Evolutionary conservation across 148 eudicot species (phyloP), one percentile per base, ranked within the genome.

Genomic region (Chenopodium berlandieri): DNA sequence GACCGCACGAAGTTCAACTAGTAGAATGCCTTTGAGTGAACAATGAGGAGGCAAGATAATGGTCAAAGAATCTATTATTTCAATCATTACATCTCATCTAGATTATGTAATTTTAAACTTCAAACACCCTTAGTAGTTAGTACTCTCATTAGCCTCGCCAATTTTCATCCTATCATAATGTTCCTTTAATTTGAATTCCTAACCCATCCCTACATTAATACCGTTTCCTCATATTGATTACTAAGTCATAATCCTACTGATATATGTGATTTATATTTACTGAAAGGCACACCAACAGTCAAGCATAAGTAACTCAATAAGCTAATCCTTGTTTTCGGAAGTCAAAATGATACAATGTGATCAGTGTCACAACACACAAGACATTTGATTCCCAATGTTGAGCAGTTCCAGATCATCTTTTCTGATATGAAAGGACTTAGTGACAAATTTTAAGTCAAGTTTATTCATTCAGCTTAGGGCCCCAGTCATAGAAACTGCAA

Each of bases 391-490:
- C 34, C 73, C 50, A 46, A 37, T 4, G 48, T 25, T 64, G 22
- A 67, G 34, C 9, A 52, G 7, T 54, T 46, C 13, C 14, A 71
- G 48, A 77, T 63, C 31, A 52, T 72, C 10, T 31, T 9, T 58
- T 31, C 44, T 58, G 8, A 69, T 62, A 7, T 22, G 25, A 31
- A 19, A 27, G 9, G 47, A 50, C 70, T n/a, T 34, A 78, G 7
- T 70, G 50, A 50, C 23, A 14, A 79, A 32, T n/a, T 78, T 27
- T 17, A 4, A 16, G 37, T 66, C 75, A 14, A 47, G 10, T 40
- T 44, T 30, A 47, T 58, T 40, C 40, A 9, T 78, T 82, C 54
- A 82, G 56, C 65, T 58, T 56, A 58, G 71, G 10, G 50, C 14
- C 37, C 4, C 8, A 34, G 22, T 40, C 48, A 48, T 6, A 13